Base-by-base conservation (phyloP, 495 filamentous ascomycete genomes). In the Lophiostoma macrostomum region DNA sequence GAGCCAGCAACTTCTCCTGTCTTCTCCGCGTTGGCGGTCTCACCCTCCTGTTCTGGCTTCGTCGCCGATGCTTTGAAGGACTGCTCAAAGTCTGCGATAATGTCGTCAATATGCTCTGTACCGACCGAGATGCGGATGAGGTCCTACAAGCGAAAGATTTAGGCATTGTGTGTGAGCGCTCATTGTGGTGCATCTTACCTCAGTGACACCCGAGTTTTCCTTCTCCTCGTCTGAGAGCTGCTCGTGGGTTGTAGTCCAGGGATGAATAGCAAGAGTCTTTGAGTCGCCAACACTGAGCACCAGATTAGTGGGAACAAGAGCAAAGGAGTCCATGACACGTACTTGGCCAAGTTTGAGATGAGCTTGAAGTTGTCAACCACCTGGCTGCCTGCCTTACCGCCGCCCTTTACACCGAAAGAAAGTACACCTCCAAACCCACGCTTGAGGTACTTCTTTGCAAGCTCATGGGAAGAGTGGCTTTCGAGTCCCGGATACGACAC, bases 321-420 rank as follows among this genome's bases (percentile, higher is more conserved):
- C n/a, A n/a, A n/a, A n/a, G n/a, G n/a, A n/a, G n/a, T n/a, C n/a
- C n/a, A n/a, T n/a, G n/a, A n/a, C n/a, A n/a, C n/a, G n/a, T n/a
- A n/a, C n/a, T 73, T 73, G 36, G 71, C 69, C 13, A 72, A 55
- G 48, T 72, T 68, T 25, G 63, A 67, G 23, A 62, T 64, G 46
- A 73, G 67, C 61, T 72, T 73, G 19, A 73, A 58, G 42, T 71
- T 72, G 50, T 73, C 68, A 6, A 72, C 71, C 14, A 73, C 71
- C 12, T 67, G 68, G 23, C 65, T 65, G 23, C 71, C 71, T 54
- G 72, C 64, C 30, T 72, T 67, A 47, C 72, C 67, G 53, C 67
- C 64, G 11, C 71, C 71, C 12, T 66, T 66, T 53, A 73, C 69
- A 34, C 69, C 71, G 28, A 72, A 73, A 30, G 71, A 71, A 27